A percentile compares a stretch with the other conserved stretches of the same genome.
Conservation (phyloP, 2,329 filamentous ascomycete species). For the Alternaria atra region DNA sequence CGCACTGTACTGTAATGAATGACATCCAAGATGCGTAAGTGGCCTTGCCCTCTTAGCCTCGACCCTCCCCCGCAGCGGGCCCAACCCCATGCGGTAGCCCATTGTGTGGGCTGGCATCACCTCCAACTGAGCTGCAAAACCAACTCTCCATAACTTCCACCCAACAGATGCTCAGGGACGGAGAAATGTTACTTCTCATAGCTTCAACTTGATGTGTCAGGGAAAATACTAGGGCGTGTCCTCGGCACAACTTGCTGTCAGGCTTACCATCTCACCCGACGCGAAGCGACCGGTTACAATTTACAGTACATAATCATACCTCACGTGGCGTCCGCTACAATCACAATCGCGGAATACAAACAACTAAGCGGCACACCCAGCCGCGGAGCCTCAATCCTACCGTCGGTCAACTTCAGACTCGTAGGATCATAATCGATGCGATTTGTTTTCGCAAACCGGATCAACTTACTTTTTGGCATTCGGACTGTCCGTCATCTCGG, state of each 20-base stretch:
- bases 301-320: constrained; percentile 16
- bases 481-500: neutral
- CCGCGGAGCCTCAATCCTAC: constrained; percentile 1
- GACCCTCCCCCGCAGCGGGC: constrained; percentile 19
- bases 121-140: neutral
- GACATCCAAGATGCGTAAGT: constrained; percentile 7
- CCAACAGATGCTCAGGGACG: neutral
- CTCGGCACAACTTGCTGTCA: constrained; percentile 7
- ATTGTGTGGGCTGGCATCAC: constrained; percentile 10
- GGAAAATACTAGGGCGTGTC: neutral
- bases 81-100: constrained; percentile 19
- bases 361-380: constrained; percentile 1
- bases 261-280: neutral
- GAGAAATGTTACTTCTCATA: neutral
- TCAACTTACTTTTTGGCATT: constrained; percentile 1
- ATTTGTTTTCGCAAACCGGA: neutral
- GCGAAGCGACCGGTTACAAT: constrained; percentile 9
- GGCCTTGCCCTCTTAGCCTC: constrained; percentile 9
- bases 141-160: neutral
- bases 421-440: neutral
- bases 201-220: neutral
- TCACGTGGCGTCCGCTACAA: neutral
- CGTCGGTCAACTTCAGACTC: neutral
- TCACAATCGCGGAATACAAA: neutral
- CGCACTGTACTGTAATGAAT: constrained; percentile 1